Base-by-base conservation (phyloP, 805 yeast species). In the Schizosaccharomyces cryophilus region DNA sequence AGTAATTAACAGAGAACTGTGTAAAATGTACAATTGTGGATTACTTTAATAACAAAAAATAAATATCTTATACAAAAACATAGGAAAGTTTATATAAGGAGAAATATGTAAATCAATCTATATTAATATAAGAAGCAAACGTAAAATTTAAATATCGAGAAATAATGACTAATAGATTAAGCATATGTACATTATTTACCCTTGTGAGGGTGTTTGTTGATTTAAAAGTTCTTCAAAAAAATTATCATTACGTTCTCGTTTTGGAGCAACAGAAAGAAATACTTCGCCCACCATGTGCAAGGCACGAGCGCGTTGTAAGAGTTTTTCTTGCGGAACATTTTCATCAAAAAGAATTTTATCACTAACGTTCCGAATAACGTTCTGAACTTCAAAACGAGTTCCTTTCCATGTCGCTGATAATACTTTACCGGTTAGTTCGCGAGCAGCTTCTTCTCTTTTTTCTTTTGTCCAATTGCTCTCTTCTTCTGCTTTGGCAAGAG, bases 341-440 rank as follows among this genome's bases (percentile, higher is more conserved):
- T 82, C 81, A 68, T 93, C 96, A 11, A 19, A 51, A 56, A 89
- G 74, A 5, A 89, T 85, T 63, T 76, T 77, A 65, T 86, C 94
- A 70, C 93, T 86, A 9, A 88, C 88, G 38, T 84, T 88, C 60
- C 93, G 80, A 61, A 85, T 69, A n/a, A 85, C 82, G 35, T 83
- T 77, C 63, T 83, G 83, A 61, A 89, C 82, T 73, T 93, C 99
- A 71, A 81, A 83, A 66, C 85, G 82, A 21, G 95, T 86, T 48
- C 95, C 86, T 29, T 86, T 85, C 99, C 99, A 93, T 21, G 95
- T 94, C 0, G 95, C 88, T 7, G 94, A 90, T 60, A 93, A 76
- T 24, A 93, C 79, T 70, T 90, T 93, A 29, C 98, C 97, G 61
- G 87, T 82, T 64, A 90, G 78, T 62, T 80, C 73, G 60, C 87